Conservation (phyloP, 176 grass and related monocot genomes). For the Cocos nucifera region DNA sequence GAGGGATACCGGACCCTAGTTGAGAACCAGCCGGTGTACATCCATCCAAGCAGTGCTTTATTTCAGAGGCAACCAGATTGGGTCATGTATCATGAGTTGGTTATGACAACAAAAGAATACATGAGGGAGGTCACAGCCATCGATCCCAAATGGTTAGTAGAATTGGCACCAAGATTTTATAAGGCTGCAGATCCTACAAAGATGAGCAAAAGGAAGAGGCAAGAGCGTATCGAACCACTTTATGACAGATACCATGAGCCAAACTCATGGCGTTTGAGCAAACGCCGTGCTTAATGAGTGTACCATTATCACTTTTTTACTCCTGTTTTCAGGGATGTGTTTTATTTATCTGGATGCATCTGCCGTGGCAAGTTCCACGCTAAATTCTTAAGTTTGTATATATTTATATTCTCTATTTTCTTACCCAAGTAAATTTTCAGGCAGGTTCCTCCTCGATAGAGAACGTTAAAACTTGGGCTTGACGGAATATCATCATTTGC, state of each 20-base stretch:
- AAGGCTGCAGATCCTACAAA: conserved; percentile 68
- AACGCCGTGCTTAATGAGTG: conserved; percentile 57
- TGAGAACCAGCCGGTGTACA: conserved; percentile 85
- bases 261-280: conserved; percentile 92
- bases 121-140: conserved; percentile 78
- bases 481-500: no score
- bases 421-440: no score
- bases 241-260: conserved; percentile 89
- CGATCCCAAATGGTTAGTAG: conserved; percentile 73
- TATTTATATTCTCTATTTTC: no score
- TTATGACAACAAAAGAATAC: conserved; percentile 92
- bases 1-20: conserved; percentile 89
- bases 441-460: no score
- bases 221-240: conserved; percentile 83
- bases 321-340: no score
- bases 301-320: no score
- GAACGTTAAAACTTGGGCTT: no score
- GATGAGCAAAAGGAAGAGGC: conserved; percentile 86
- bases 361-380: no score
- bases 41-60: conserved; percentile 72
- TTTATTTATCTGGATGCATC: no score
- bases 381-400: no score
- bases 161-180: conserved; percentile 78
- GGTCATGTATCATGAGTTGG: conserved; percentile 85
- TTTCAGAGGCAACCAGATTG: conserved; percentile 94